Conservation (phyloP, 495 filamentous ascomycete species). For the Alectoria sarmentosa region DNA sequence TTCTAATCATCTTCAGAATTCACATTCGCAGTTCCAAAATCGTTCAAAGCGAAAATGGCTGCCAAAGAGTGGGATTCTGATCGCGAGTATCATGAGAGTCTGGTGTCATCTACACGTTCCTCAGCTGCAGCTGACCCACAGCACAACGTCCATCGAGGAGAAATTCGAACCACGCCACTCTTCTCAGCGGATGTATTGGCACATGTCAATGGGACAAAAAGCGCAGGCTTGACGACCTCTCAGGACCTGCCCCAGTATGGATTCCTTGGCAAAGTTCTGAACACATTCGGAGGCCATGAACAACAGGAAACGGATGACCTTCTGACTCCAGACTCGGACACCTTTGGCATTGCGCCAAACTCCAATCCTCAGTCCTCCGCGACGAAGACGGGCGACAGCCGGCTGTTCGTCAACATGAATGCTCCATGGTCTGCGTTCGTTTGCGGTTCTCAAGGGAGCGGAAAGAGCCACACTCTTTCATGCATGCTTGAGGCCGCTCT, state of each 20-base stretch:
- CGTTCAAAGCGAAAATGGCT: conserved; percentile 4
- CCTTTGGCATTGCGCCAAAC: not conserved
- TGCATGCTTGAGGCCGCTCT: conserved; percentile 64
- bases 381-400: conserved; percentile 34
- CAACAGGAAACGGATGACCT: not conserved
- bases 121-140: not conserved
- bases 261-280: conserved; percentile 11
- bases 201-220: not conserved
- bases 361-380: not conserved
- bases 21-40: not conserved
- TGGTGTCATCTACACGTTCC: not conserved
- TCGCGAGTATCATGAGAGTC: conserved; percentile 8
- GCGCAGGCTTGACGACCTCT: not conserved
- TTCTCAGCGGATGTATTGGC: conserved; percentile 17
- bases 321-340: not conserved
- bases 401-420: conserved; percentile 59
- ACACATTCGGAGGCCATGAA: conserved; percentile 11
- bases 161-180: conserved; percentile 16
- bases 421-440: conserved; percentile 65
- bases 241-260: conserved; percentile 16
- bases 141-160: conserved; percentile 9
- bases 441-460: conserved; percentile 69
- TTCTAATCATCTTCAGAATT: not conserved
- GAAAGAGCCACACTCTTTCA: conserved; percentile 67
- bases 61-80: conserved; percentile 7